A percentile compares a stretch with the other conserved stretches of the same genome.
Evolutionary conservation across 306 rosid genomes (phyloP).

Genomic region (Castanea crenata): DNA sequence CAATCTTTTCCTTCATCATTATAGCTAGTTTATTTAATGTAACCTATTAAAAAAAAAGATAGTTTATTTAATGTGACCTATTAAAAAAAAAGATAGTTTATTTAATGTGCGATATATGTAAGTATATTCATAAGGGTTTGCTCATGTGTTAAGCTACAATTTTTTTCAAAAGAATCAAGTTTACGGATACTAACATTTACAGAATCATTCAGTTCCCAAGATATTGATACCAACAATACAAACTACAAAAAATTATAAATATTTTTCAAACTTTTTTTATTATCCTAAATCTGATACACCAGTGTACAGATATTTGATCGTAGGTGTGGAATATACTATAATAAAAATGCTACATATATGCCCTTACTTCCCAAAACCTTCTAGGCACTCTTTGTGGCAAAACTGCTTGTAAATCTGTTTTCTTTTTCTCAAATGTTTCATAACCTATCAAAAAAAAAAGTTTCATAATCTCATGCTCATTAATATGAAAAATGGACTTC

Average conservation of each 20-base stretch:
- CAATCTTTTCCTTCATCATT: conserved; percentile 10
- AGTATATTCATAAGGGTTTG: neutral
- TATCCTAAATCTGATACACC: neutral
- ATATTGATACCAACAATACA: neutral
- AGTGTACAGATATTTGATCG: neutral
- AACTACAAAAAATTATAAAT: neutral
- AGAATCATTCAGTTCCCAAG: neutral
- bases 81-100: neutral
- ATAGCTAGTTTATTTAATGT: neutral
- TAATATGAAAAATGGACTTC: neutral
- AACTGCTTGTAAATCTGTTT: neutral
- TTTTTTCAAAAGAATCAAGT: neutral
- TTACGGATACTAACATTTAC: neutral
- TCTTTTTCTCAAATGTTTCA: neutral
- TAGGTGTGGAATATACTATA: neutral
- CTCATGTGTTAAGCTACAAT: neutral
- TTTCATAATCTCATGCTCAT: too few species aligned
- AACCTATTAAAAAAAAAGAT: too few species aligned
- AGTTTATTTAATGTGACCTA: neutral
- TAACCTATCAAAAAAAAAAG: too few species aligned
- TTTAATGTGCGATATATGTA: neutral
- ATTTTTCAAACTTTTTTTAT: neutral
- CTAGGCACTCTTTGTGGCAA: too few species aligned
- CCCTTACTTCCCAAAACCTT: too few species aligned
- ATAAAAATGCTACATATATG: too few species aligned